Base-by-base conservation (phyloP, 192 early-diverging fungal species). In the Coemansia sp. region DNA sequence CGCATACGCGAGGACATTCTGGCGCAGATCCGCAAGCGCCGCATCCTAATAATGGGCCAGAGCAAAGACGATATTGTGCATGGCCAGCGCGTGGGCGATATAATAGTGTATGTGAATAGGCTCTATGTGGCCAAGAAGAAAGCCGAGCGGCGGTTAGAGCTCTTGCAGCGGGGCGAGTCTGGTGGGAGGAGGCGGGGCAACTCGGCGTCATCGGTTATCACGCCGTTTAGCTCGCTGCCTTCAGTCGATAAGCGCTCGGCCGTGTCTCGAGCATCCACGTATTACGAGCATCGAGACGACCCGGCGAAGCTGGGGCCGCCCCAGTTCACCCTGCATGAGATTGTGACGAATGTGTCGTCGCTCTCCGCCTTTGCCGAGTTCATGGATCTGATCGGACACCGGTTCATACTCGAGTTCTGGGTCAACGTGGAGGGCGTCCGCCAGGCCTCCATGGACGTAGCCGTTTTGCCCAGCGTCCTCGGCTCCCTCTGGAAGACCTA, bases 321-420 rank as follows among this genome's bases (percentile, higher is more conserved):
- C 11, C 81, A 77, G 13, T 79, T 86, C 48, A 79, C 75, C 2
- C 69, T 89, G 41, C 73, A 73, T 34, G 85, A 86, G 36, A 86
- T 92, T 18, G 75, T 94, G 16, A 83, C 85, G 6, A 88, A 92
- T 56, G 83, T 88, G 0, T 62, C 85, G 0, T 84, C 89, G 3
- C 65, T 92, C 6, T 88, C 89, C 0, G 90, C 88, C 43, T 92
- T 94, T 76, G 88, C 87, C 65, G 93, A 92, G 70, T 92, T 89
- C 71, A 88, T 90, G 87, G 91, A 94, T 68, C 80, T 86, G 20
- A 83, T 82, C 12, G 89, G 87, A 3, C 76, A 82, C 60, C 82
- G 87, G 71, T 65, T 85, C 6, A 75, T 87, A 28, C 83, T 92
- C 3, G 88, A 91, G 58, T 92, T 91, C 62, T 92, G 91, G 90